Evolutionary conservation across 805 yeast species (phyloP), one percentile per base, ranked within the genome.

Genomic region (Candida xiaguanensis): DNA sequence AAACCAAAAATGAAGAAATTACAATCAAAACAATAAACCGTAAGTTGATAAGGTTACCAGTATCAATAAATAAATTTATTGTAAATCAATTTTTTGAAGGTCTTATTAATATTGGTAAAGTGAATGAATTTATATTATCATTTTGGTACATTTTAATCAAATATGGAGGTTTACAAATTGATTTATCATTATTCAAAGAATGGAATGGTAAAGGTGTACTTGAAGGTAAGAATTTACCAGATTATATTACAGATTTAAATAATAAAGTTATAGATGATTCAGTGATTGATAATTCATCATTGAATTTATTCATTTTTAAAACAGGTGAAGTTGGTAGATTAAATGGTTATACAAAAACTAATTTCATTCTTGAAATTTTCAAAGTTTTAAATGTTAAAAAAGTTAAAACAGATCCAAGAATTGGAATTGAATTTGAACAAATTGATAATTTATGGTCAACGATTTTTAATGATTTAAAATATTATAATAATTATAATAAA

Each of bases 271-370:
- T 11, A 8, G 32, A 26, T 7, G 13, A 3, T 4, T 30, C 38
- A 4, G 23, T 34, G n/a, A 26, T 34, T 18, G 74, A 67, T 43
- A 47, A 53, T 5, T 50, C 53, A 42, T 45, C 62, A 25, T 49
- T 68, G 8, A 67, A 65, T 30, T 56, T 54, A 30, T 56, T 66
- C 39, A 56, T 68, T 30, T 61, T 51, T 48, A 63, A 59, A 42
- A 50, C 64, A 17, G 55, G 53, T 37, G 62, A 57, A 31, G 43
- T 51, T 38, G 49, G 51, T 22, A 50, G 47, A 31, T 20, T 28
- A 14, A 36, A 41, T 24, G 48, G 49, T 16, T 31, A 26, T 8
- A 52, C 63, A 4, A 43, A 52, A 4, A 53, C 51, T n/a, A 40
- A 48, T 1, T 45, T 53, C 17, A 55, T 60, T 3, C 46, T 50